phyloP scores from a whole-genome alignment of 768 basidiomycete genomes.

The Asterophora lycoperdoides region DNA sequence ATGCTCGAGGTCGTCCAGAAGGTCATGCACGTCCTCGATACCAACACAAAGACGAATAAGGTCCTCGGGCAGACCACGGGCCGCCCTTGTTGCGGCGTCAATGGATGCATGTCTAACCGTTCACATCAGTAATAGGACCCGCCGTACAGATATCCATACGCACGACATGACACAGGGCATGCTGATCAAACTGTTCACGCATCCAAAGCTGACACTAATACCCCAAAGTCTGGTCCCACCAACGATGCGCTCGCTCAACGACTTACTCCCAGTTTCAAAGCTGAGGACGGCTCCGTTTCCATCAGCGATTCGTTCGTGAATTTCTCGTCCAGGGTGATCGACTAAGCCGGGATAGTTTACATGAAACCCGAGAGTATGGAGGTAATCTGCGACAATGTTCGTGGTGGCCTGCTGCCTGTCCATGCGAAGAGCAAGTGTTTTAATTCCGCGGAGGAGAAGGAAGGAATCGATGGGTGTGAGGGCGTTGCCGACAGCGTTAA shows the following conservation, averaged over 20 bases:
- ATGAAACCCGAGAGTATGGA: constrained; percentile 78
- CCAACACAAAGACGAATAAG: constrained; percentile 97
- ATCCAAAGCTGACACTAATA: constrained; percentile 96
- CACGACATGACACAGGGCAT: constrained; percentile 99
- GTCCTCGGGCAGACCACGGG: constrained; percentile 96
- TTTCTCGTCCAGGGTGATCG: constrained; percentile 73
- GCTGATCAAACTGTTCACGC: constrained; percentile 95
- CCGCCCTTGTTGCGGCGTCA: constrained; percentile 91
- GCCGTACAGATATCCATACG: constrained; percentile 35
- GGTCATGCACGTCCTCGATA: constrained; percentile 91
- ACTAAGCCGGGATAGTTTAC: constrained; percentile 91
- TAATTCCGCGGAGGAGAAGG: constrained; percentile 90
- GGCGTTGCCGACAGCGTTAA: constrained; percentile 93
- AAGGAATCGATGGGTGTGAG: constrained; percentile 95
- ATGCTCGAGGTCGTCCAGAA: constrained; percentile 92
- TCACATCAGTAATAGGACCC: constrained; percentile 9
- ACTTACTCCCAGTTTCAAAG: constrained; percentile 91
- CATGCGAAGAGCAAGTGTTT: constrained; percentile 95
- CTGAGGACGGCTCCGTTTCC: constrained; percentile 93
- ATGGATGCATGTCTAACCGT: constrained; percentile 87
- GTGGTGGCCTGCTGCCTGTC: constrained; percentile 87
- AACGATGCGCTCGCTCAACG: constrained; percentile 86
- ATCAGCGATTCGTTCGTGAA: constrained; percentile 88
- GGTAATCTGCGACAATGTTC: constrained; percentile 80
- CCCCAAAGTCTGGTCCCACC: constrained; percentile 93